A percentile compares a stretch with the other conserved stretches of the same genome.
Conservation (phyloP, 306 rosid species). For the Lathyrus oleraceus region DNA sequence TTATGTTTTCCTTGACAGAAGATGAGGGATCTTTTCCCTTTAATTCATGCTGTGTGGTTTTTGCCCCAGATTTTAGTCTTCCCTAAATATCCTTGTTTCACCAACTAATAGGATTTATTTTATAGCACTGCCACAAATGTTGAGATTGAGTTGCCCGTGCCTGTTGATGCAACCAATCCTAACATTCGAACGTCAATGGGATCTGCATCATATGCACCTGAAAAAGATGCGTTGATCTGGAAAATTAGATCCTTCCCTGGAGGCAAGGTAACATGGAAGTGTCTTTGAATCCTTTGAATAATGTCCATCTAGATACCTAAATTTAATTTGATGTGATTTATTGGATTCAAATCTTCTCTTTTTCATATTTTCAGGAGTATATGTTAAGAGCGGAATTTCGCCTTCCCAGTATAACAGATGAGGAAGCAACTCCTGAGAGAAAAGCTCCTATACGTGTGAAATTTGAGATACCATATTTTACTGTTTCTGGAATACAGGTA, state of each 20-base stretch:
- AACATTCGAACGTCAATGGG: conserved; percentile 94
- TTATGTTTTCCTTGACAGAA: conserved; percentile 1
- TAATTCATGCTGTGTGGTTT: conserved; percentile 4
- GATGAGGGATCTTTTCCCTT: conserved; percentile 3
- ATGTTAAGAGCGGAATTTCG: conserved; percentile 88
- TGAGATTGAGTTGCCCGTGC: conserved; percentile 91
- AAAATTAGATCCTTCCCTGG: conserved; percentile 96
- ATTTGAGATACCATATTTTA: conserved; percentile 92
- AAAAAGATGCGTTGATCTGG: conserved; percentile 88
- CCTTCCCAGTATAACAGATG: conserved; percentile 77
- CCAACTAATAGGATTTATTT: conserved; percentile 39
- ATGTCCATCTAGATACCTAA: conserved; percentile 15
- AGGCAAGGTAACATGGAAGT: conserved; percentile 73
- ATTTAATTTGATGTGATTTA: background rate
- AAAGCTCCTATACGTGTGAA: conserved; percentile 91
- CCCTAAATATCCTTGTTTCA: conserved; percentile 27
- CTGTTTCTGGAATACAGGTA: conserved; percentile 95
- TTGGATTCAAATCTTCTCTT: conserved; percentile 4
- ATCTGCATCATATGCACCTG: conserved; percentile 96
- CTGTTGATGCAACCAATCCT: conserved; percentile 91
- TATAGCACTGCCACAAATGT: conserved; percentile 94
- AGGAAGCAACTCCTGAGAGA: conserved; percentile 82
- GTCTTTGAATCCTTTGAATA: conserved; percentile 23
- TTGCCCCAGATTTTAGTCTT: conserved; percentile 16
- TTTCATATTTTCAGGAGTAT: conserved; percentile 61